Conservation (phyloP, 306 rosid genomes). For the Canavalia gladiata region DNA sequence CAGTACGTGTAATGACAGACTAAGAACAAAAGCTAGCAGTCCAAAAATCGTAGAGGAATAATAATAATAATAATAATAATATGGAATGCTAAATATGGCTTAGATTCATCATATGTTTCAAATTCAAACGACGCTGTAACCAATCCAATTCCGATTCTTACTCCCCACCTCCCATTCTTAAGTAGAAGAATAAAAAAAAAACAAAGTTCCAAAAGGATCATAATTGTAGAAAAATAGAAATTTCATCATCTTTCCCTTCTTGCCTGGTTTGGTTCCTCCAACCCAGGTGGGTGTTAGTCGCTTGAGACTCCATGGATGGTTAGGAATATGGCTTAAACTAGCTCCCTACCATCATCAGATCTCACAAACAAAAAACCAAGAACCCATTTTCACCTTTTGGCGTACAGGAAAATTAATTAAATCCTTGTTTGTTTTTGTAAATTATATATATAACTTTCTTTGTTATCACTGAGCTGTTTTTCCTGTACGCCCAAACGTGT, state of each 20-base stretch:
- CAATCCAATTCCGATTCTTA: slow-evolving; percentile 48
- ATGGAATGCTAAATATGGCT: slow-evolving; percentile 42
- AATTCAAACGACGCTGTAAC: slow-evolving; percentile 35
- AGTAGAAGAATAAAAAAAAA: background rate
- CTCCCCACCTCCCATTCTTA: slow-evolving; percentile 51
- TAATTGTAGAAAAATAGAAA: slow-evolving; percentile 33
- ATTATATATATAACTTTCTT: background rate
- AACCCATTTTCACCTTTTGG: slow-evolving; percentile 36
- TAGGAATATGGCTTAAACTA: slow-evolving; percentile 22
- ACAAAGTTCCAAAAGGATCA: slow-evolving; percentile 12
- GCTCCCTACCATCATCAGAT: background rate
- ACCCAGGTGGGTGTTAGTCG: slow-evolving; percentile 55
- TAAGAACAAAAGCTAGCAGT: slow-evolving; percentile 1
- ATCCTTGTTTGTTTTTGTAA: background rate
- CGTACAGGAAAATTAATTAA: slow-evolving; percentile 50
- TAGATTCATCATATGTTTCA: background rate
- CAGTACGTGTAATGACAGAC: slow-evolving; percentile 8
- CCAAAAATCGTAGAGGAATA: slow-evolving; percentile 18
- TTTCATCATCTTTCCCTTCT: slow-evolving; percentile 8
- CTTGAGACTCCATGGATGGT: slow-evolving; percentile 33
- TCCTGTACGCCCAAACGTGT: slow-evolving; percentile 53
- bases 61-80: no score
- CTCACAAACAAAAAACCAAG: background rate
- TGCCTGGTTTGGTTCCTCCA: slow-evolving; percentile 58
- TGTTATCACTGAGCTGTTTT: slow-evolving; percentile 22